phyloP scores from a whole-genome alignment of 106 monocot genomes.

The Dactylorhiza incarnata region DNA sequence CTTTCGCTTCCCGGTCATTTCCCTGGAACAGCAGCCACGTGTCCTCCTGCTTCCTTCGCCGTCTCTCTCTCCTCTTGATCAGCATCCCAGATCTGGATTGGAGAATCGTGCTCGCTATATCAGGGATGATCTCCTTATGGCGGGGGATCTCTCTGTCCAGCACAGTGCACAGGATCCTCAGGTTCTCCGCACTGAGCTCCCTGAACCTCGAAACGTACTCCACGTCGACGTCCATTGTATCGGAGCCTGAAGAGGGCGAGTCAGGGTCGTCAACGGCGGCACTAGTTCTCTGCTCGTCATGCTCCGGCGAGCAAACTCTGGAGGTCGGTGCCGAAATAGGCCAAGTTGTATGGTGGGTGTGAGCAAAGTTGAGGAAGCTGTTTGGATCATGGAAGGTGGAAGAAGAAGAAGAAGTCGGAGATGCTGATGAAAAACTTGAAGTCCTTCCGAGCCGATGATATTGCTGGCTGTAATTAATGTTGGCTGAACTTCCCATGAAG shows the following conservation, averaged over 20 bases:
- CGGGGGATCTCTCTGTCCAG: conserved; percentile 46
- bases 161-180: conserved; percentile 50
- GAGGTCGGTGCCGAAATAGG: conserved; percentile 6
- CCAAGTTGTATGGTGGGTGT: conserved; percentile 11
- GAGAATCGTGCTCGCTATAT: conserved; percentile 59
- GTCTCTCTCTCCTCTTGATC: conserved; percentile 25
- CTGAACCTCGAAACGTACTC: conserved; percentile 43
- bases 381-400: no score
- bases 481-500: background rate
- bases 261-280: conserved; percentile 26
- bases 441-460: background rate
- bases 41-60: conserved; percentile 38
- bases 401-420: conserved; percentile 23
- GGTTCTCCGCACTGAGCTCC: conserved; percentile 66
- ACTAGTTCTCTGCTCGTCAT: background rate
- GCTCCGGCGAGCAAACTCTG: background rate
- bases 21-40: conserved; percentile 85
- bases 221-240: conserved; percentile 30
- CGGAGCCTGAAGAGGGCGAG: conserved; percentile 33
- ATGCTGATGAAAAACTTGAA: background rate
- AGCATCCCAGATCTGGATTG: conserved; percentile 58
- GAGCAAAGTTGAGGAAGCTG: conserved; percentile 12
- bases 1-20: conserved; percentile 50
- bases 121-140: conserved; percentile 56
- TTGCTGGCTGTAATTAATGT: no score